phyloP scores from a whole-genome alignment of 1,284 basidiomycete species.

The Phellopilus nigrolimitatus region DNA sequence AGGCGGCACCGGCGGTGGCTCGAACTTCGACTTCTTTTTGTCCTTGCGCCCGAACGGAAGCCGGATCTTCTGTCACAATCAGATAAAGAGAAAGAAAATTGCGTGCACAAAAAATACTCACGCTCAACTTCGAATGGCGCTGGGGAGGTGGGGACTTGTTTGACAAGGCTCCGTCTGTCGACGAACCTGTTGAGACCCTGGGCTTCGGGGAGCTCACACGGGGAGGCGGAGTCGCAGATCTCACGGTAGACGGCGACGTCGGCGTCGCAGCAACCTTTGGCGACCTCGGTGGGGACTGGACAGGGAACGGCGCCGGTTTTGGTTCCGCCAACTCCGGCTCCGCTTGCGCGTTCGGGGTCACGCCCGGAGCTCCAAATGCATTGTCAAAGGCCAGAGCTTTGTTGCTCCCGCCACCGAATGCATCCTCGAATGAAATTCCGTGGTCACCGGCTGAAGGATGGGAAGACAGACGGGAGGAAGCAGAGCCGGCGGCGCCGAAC shows the following conservation, averaged over 20 bases:
- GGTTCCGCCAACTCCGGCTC: constrained; percentile 1
- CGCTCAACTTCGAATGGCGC: constrained; percentile 68
- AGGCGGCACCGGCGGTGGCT: constrained; percentile 40
- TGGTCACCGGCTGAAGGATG: constrained; percentile 22
- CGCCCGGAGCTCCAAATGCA: constrained; percentile 34
- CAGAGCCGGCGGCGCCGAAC: constrained; percentile 28
- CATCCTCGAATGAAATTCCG: constrained; percentile 46
- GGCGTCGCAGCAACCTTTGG: constrained; percentile 33
- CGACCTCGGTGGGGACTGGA: constrained; percentile 30
- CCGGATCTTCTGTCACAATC: constrained; percentile 48
- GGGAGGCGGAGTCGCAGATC: constrained; percentile 41
- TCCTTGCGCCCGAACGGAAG: constrained; percentile 74
- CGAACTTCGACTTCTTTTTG: constrained; percentile 47
- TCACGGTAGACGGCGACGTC: constrained; percentile 28
- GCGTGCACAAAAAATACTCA: constrained; percentile 36
- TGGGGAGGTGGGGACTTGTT: constrained; percentile 44
- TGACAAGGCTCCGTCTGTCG: constrained; percentile 41
- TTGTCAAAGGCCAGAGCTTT: constrained; percentile 49
- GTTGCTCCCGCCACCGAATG: constrained; percentile 34
- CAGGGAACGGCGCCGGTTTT: constrained; percentile 4
- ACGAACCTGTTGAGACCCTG: constrained; percentile 53
- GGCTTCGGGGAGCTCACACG: constrained; percentile 51
- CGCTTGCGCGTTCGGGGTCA: constrained; percentile 16
- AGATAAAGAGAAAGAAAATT: constrained; percentile 19
- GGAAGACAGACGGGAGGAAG: constrained; percentile 15